Base-by-base conservation (phyloP, 1,284 basidiomycete species). In the Schizophyllum amplum region DNA sequence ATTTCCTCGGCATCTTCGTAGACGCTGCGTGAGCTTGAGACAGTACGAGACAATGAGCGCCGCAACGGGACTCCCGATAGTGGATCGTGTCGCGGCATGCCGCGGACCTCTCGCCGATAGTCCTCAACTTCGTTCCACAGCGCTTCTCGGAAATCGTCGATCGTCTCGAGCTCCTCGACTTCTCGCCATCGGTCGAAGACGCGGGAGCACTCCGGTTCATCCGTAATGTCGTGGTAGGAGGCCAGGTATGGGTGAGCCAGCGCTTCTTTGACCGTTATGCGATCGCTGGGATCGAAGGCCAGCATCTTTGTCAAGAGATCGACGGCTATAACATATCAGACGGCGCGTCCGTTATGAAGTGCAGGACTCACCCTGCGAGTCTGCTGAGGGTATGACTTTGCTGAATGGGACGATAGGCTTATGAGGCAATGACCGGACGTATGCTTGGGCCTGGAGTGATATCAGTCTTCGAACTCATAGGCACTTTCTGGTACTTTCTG, bases 241-340 rank as follows among this genome's bases (percentile, higher is more conserved):
- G 89, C 77, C 27, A 99, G 76, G 83, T 94, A 99, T 0, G 94
- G 90, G 67, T 99, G 96, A 55, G 85, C 82, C 15, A 99, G 81
- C 1, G 97, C 94, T 56, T 90, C 79, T 6, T 77, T 73, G 46
- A 98, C 94, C 3, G 82, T 81, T 61, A 95, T 87, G 47, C 97
- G 87, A 57, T 80, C 74, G 21, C 79, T 75, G 1, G 97, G 97
- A 69, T 99, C 94, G 65, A 99, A 98, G 7, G 85, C 75, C 26
- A 99, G 81, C 75, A 98, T 87, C 66, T 87, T 84, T 50, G 75
- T 75, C 6, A 99, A 75, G 46, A 99, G 81, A 67, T 98, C 93
- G 54, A 98, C 74, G 4, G 94, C 96, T 86, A 13, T 71, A 42
- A 56, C 50, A 7, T 20, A 50, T 50, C 3, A 50, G 9, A 3